Evolutionary conservation across 2,329 filamentous ascomycete species (phyloP), one percentile per base, ranked within the genome.

Genomic region (Leptosphaerulina australis): DNA sequence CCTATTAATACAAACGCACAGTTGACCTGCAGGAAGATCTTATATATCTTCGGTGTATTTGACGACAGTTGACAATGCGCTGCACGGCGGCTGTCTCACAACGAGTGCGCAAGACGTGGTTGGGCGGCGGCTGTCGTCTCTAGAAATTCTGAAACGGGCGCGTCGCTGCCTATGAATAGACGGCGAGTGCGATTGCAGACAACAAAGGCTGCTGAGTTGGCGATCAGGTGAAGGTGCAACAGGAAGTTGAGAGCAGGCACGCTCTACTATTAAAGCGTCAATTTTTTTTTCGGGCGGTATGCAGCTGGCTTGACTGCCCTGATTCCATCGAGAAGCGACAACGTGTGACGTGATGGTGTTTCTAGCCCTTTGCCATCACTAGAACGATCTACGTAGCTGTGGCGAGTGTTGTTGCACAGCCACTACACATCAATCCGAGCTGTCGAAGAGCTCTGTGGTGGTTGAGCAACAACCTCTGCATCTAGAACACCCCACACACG

Each of bases 141-240:
- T 43, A 43, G 50, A 50, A 60, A 57, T 56, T 67, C 60, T 72
- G 71, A 74, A 74, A 73, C 71, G 67, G 70, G 68, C 70, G 70
- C 68, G 62, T 67, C 61, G 67, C 65, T 58, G 67, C 64, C 48
- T 71, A 69, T 64, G 62, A 65, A 69, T 69, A 73, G 66, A 41
- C 37, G 60, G 34, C 60, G 56, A 67, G 59, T 60, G 58, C 57
- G 53, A 58, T 45, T 44, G 57, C 55, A 52, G 51, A 53, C 46
- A 56, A 59, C 49, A 50, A 51, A 24, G 26, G 22, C 28, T 33
- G 44, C 30, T 40, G 47, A 48, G 44, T 33, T 44, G 49, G 47
- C 45, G 55, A 48, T 34, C 37, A 52, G 53, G 37, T 45, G 47
- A 55, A 53, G 44, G 47, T 60, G 47, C 31, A 56, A 54, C 49